Evolutionary conservation across 306 rosid species (phyloP).

Genomic region (Inga oerstediana): DNA sequence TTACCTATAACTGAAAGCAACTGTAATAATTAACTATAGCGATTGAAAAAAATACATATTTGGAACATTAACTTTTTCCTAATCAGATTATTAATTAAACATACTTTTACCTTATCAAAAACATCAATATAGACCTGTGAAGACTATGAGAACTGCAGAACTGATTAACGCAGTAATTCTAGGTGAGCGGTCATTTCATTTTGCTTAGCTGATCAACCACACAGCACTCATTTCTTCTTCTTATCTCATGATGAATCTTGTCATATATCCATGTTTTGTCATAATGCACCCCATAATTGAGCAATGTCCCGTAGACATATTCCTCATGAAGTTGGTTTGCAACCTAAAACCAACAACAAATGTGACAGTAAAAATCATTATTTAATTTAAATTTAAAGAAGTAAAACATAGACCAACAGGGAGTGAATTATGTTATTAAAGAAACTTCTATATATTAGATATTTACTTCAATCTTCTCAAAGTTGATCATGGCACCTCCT

Average conservation of each 20-base stretch:
- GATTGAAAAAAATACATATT: not conserved
- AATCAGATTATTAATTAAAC: constrained; percentile 44
- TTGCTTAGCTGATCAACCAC: no score
- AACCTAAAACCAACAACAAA: constrained; percentile 48
- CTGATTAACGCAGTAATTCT: constrained; percentile 45
- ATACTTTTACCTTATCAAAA: constrained; percentile 73
- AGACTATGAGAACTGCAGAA: constrained; percentile 90
- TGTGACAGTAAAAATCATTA: constrained; percentile 25
- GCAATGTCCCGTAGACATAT: constrained; percentile 75
- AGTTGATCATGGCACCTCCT: constrained; percentile 93
- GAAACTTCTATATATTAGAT: not conserved
- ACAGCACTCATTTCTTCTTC: no score
- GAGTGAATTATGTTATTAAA: not conserved
- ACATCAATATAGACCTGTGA: constrained; percentile 95
- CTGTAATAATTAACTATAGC: no score
- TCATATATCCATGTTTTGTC: constrained; percentile 96
- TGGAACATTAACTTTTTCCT: constrained; percentile 43
- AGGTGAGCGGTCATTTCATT: no score
- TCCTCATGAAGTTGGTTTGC: constrained; percentile 82
- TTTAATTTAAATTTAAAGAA: constrained; percentile 3
- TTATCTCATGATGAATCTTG: constrained; percentile 91
- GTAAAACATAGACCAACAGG: not conserved
- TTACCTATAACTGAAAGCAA: no score
- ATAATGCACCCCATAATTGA: constrained; percentile 81
- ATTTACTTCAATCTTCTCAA: constrained; percentile 87